phyloP scores from a whole-genome alignment of 2,329 filamentous ascomycete species.

The Immersiporthe knoxdaviesiana region DNA sequence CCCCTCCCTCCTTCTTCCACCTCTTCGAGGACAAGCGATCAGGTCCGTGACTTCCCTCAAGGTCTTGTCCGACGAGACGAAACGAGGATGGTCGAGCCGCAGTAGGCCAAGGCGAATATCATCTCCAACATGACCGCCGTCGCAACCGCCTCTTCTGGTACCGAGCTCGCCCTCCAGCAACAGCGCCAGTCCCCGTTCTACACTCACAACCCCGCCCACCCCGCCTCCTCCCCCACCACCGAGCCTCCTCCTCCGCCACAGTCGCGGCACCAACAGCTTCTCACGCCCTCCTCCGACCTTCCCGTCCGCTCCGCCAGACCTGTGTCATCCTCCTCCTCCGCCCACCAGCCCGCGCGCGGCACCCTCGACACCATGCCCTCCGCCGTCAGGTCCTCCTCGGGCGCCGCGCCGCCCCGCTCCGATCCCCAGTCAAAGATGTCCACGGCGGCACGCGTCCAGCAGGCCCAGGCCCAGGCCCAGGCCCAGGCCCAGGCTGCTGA shows the following conservation, averaged over 20 bases:
- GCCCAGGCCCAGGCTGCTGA: conserved; percentile 26
- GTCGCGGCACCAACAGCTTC: conserved; percentile 8
- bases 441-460: conserved; percentile 11
- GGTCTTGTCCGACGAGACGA: background rate
- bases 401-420: conserved; percentile 17
- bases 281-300: conserved; percentile 9
- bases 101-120: conserved; percentile 11
- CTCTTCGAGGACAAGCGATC: background rate
- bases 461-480: conserved; percentile 21
- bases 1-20: background rate
- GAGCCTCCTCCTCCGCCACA: background rate
- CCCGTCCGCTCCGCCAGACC: conserved; percentile 1
- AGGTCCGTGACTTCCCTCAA: background rate
- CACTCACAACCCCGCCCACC: conserved; percentile 7
- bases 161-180: conserved; percentile 9
- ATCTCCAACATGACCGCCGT: conserved; percentile 26
- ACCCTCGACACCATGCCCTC: conserved; percentile 25
- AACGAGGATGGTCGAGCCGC: conserved; percentile 24
- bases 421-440: conserved; percentile 22
- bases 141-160: conserved; percentile 22
- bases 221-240: background rate
- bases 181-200: background rate
- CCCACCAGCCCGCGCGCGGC: conserved; percentile 10
- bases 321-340: background rate
- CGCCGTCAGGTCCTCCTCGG: conserved; percentile 23